These are phyloP conservation scores for Globisporangium mamillatum DNA, from an alignment of 352 stramenopile species.

Conservation along the genomic window DNA sequence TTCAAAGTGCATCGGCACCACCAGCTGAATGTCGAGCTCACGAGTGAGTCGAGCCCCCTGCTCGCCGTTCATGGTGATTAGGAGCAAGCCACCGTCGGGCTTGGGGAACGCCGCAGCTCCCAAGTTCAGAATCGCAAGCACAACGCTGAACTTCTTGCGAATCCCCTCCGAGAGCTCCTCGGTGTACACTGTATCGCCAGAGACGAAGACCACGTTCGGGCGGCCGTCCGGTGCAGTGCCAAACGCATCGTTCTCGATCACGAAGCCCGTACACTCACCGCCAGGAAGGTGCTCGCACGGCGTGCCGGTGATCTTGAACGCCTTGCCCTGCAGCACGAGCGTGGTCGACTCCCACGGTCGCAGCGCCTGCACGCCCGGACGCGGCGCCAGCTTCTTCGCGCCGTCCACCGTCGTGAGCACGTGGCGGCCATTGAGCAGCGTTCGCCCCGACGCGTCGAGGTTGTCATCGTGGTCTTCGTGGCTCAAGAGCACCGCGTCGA, in stretches of 20 bases:
- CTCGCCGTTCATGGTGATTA: conserved; percentile 34
- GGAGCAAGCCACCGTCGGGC: conserved; percentile 13
- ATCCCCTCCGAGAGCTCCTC: conserved; percentile 25
- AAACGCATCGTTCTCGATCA: conserved; percentile 33
- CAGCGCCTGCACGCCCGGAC: conserved; percentile 32
- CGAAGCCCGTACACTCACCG: conserved; percentile 34
- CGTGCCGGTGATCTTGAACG: conserved; percentile 42
- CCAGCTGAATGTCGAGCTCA: not conserved
- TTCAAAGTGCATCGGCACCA: not conserved
- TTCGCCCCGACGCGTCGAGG: conserved; percentile 29
- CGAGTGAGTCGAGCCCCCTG: conserved; percentile 12
- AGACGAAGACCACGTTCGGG: conserved; percentile 39
- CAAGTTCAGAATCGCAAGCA: conserved; percentile 36
- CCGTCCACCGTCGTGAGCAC: conserved; percentile 37
- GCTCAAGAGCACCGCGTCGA: conserved; percentile 33
- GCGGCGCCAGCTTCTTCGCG: conserved; percentile 37
- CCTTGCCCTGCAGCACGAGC: conserved; percentile 27
- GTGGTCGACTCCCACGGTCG: conserved; percentile 28
- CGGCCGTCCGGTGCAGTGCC: conserved; percentile 25
- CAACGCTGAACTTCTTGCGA: conserved; percentile 29
- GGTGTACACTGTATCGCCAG: conserved; percentile 37
- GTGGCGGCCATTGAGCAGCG: conserved; percentile 38
- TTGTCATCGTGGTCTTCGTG: conserved; percentile 45
- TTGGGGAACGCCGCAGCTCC: conserved; percentile 22
- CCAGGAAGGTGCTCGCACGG: conserved; percentile 33